Evolutionary conservation across 805 yeast species (phyloP).

Genomic region (Hanseniaspora thailandica): DNA sequence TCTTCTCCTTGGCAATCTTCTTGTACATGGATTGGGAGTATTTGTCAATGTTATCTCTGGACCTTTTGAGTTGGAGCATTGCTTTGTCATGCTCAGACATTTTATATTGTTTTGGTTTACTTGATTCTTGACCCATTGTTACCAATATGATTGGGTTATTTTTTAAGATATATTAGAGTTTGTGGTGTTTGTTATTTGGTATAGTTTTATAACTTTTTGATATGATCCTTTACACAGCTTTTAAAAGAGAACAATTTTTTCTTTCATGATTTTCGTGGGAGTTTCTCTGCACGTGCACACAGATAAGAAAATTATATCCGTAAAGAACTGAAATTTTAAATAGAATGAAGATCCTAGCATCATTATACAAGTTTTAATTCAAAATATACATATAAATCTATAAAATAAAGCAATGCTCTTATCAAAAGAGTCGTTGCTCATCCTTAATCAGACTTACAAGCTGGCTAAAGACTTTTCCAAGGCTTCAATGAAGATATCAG

Average conservation of each 20-base stretch:
- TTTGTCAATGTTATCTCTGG: slow-evolving; percentile 71
- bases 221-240: too few relatives aligned
- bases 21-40: slow-evolving; percentile 44
- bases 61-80: slow-evolving; percentile 71
- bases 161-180: neutral
- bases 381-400: neutral
- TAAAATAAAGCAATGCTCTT: neutral
- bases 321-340: too few relatives aligned
- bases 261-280: too few relatives aligned
- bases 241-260: too few relatives aligned
- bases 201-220: too few relatives aligned
- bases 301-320: neutral
- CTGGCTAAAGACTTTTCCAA: slow-evolving; percentile 28
- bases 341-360: neutral
- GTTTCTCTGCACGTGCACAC: neutral
- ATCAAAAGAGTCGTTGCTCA: neutral
- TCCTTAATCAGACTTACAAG: too few relatives aligned
- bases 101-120: slow-evolving; percentile 35
- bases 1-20: slow-evolving; percentile 50
- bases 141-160: neutral
- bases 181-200: neutral
- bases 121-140: slow-evolving; percentile 30
- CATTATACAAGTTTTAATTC: neutral
- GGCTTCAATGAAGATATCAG: slow-evolving; percentile 41
- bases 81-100: slow-evolving; percentile 81